These are phyloP conservation scores for Acer yangbiense DNA, from an alignment of 345 rosid genomes.

Conservation along the genomic window DNA sequence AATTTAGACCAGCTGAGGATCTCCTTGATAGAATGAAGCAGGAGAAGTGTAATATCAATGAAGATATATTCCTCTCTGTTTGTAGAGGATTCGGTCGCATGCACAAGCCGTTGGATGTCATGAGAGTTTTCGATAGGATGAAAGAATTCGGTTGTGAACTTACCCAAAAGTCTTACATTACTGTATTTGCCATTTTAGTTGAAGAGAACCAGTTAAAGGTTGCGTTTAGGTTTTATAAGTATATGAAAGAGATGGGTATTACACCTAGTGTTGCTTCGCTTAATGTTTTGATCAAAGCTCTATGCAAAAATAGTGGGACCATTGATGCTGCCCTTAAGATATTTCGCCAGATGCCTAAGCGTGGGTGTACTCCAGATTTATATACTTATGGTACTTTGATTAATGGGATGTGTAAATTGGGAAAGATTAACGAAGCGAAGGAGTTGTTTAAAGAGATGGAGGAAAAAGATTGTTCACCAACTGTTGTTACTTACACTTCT, in stretches of 20 bases:
- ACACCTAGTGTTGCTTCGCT: conserved; percentile 66
- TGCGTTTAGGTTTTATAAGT: conserved; percentile 67
- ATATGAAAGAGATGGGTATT: conserved; percentile 67
- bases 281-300: conserved; percentile 84
- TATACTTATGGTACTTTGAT: conserved; percentile 92
- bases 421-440: conserved; percentile 67
- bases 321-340: conserved; percentile 71
- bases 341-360: conserved; percentile 77
- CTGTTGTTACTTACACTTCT: conserved; percentile 81
- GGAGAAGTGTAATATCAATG: conserved; percentile 56
- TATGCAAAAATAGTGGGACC: conserved; percentile 67
- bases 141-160: conserved; percentile 62
- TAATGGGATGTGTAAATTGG: conserved; percentile 73
- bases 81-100: conserved; percentile 81
- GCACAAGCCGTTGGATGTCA: conserved; percentile 69
- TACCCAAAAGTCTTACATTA: conserved; percentile 55
- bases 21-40: conserved; percentile 66
- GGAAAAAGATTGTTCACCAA: conserved; percentile 63
- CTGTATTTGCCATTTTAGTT: conserved; percentile 67
- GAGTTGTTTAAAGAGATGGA: conserved; percentile 79
- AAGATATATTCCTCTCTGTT: conserved; percentile 63
- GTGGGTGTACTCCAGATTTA: conserved; percentile 70
- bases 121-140: conserved; percentile 73
- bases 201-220: conserved; percentile 72
- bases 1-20: conserved; percentile 68